Percentiles rank a stretch among this genome's conserved stretches.
Conservation (phyloP, 1,284 basidiomycete genomes). For the Anthracocystis walkeri region DNA sequence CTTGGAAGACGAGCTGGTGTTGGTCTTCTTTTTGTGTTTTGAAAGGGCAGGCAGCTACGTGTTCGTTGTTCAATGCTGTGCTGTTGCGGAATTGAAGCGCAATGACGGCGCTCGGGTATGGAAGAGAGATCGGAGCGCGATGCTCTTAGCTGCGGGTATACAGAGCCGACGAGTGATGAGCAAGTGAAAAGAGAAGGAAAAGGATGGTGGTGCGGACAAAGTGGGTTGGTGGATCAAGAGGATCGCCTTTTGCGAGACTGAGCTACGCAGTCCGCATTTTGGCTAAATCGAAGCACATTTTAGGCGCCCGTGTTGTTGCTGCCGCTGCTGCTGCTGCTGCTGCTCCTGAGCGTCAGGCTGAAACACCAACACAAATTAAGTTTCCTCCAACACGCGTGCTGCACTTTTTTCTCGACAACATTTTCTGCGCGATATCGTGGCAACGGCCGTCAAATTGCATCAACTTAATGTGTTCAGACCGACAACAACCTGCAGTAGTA, state of each 20-base stretch:
- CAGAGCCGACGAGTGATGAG: neutral
- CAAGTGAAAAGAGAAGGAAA: neutral
- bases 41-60: neutral
- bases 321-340: too few relatives aligned
- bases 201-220: slow-evolving; percentile 12
- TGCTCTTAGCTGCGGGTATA: slow-evolving; percentile 9
- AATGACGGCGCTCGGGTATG: neutral
- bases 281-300: neutral
- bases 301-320: neutral
- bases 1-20: too few relatives aligned
- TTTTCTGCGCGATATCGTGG: slow-evolving; percentile 4
- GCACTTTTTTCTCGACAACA: neutral
- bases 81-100: neutral
- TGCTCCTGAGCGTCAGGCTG: slow-evolving; percentile 6
- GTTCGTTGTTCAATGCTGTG: slow-evolving; percentile 1
- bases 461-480: too few relatives aligned
- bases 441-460: neutral
- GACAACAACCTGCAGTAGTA: too few relatives aligned
- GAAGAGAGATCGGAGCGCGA: neutral
- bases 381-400: neutral
- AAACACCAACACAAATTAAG: slow-evolving; percentile 3
- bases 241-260: neutral
- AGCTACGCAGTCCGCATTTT: neutral
- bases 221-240: neutral
- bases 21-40: slow-evolving; percentile 5